A percentile compares a stretch with the other conserved stretches of the same genome.
Conservation (phyloP, 2,329 filamentous ascomycete genomes). For the Alternaria sp. region DNA sequence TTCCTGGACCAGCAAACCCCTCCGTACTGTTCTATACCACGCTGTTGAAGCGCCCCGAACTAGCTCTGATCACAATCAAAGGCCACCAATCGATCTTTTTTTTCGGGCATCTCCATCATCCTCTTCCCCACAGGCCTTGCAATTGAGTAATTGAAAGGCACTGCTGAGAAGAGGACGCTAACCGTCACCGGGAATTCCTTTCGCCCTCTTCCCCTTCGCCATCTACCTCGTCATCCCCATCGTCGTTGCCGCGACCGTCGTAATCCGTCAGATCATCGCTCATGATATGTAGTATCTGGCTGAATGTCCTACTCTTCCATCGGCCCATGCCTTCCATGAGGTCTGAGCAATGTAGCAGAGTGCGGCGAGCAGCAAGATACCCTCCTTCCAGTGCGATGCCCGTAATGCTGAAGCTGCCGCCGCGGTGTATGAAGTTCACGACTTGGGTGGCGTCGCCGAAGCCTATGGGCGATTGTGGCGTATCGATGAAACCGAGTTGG, state of each 20-base stretch:
- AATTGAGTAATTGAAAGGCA: conserved; percentile 31
- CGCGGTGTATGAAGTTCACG: conserved; percentile 56
- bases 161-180: conserved; percentile 26
- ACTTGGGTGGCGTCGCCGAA: conserved; percentile 43
- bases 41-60: background rate
- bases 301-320: conserved; percentile 59
- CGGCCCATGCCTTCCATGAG: conserved; percentile 61
- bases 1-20: background rate
- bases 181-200: conserved; percentile 29
- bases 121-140: conserved; percentile 34
- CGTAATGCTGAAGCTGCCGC: conserved; percentile 56
- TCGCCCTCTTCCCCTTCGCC: background rate
- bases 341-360: conserved; percentile 59
- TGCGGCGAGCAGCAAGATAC: conserved; percentile 59
- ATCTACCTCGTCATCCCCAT: conserved; percentile 8
- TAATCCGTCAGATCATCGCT: conserved; percentile 56
- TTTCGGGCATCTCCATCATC: conserved; percentile 9
- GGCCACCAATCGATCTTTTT: background rate
- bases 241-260: conserved; percentile 19
- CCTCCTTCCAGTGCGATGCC: conserved; percentile 57
- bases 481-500: conserved; percentile 53
- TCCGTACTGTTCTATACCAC: background rate
- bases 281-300: conserved; percentile 62
- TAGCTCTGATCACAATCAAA: background rate
- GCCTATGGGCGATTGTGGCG: conserved; percentile 16